A percentile compares a stretch with the other conserved stretches of the same genome.
phyloP scores from a whole-genome alignment of 2,329 filamentous ascomycete species.

The Exserohilum rostratum region DNA sequence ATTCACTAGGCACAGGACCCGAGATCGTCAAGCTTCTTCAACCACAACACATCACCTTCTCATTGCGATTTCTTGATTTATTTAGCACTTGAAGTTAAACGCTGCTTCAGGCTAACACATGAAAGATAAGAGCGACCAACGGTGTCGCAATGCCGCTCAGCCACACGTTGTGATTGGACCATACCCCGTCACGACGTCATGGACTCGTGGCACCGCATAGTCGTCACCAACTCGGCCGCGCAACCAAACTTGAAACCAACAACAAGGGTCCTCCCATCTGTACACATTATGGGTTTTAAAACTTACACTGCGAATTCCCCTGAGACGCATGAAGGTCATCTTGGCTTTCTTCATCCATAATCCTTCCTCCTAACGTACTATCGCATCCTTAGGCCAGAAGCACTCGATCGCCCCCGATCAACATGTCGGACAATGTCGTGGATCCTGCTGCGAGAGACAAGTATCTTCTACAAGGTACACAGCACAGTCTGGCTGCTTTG shows the following conservation, averaged over 20 bases:
- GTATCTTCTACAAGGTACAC: slow-evolving; percentile 42
- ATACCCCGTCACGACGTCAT: slow-evolving; percentile 10
- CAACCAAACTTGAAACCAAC: background rate
- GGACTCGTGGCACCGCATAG: background rate
- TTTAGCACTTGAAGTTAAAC: too few species aligned
- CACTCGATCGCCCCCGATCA: background rate
- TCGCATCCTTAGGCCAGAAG: background rate
- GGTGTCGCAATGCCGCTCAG: slow-evolving; percentile 3
- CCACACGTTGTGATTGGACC: slow-evolving; percentile 9
- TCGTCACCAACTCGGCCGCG: background rate
- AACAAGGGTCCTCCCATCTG: background rate
- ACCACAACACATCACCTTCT: background rate
- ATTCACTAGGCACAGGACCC: too few species aligned
- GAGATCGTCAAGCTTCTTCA: background rate
- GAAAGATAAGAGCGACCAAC: background rate
- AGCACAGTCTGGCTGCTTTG: too few species aligned
- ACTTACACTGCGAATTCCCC: background rate
- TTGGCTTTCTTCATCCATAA: background rate
- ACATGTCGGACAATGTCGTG: slow-evolving; percentile 23
- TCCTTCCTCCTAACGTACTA: background rate
- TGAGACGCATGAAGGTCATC: background rate
- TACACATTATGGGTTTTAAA: background rate
- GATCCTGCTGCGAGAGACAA: slow-evolving; percentile 44
- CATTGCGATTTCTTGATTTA: background rate
- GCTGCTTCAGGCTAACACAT: background rate